These are phyloP conservation scores for Rhodotorula kratochvilovae DNA, from an alignment of 768 basidiomycete genomes.

Conservation along the genomic window DNA sequence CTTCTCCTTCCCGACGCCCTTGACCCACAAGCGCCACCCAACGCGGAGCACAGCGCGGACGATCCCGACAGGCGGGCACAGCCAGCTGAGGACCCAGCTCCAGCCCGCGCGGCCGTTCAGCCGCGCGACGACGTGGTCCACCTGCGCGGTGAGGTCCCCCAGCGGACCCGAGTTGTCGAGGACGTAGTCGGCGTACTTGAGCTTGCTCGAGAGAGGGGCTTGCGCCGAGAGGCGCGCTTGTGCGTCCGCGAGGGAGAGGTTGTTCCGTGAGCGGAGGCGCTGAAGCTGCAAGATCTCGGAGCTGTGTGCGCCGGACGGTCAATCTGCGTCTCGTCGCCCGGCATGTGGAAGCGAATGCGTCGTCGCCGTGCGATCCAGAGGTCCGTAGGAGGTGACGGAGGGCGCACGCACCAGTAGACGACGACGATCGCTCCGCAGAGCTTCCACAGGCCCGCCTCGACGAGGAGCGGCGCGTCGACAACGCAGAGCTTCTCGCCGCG, in stretches of 20 bases:
- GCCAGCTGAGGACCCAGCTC: slow-evolving; percentile 54
- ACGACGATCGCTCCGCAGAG: slow-evolving; percentile 79
- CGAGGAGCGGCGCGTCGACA: slow-evolving; percentile 83
- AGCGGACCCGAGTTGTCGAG: slow-evolving; percentile 81
- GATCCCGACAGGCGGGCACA: slow-evolving; percentile 52
- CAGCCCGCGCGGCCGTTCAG: slow-evolving; percentile 49
- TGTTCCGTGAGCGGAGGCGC: slow-evolving; percentile 74
- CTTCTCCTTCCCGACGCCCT: slow-evolving; percentile 41
- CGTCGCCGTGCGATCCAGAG: too few species aligned
- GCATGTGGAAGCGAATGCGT: too few species aligned
- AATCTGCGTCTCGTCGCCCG: too few species aligned
- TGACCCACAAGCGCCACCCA: slow-evolving; percentile 40
- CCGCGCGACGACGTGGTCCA: slow-evolving; percentile 53
- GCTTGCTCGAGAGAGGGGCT: slow-evolving; percentile 70
- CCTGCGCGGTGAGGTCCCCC: slow-evolving; percentile 61
- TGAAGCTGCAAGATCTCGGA: slow-evolving; percentile 76
- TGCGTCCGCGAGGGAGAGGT: slow-evolving; percentile 61
- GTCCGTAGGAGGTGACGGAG: neutral
- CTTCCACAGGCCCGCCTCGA: slow-evolving; percentile 80
- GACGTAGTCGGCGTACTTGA: slow-evolving; percentile 76
- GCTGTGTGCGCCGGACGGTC: slow-evolving; percentile 45
- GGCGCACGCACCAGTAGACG: slow-evolving; percentile 71
- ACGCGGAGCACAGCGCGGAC: slow-evolving; percentile 26
- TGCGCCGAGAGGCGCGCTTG: slow-evolving; percentile 71
- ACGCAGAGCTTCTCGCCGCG: slow-evolving; percentile 72